A percentile compares a stretch with the other conserved stretches of the same genome.
These are phyloP conservation scores for Pythium biforme DNA, from an alignment of 352 stramenopile species.

Conservation along the genomic window DNA sequence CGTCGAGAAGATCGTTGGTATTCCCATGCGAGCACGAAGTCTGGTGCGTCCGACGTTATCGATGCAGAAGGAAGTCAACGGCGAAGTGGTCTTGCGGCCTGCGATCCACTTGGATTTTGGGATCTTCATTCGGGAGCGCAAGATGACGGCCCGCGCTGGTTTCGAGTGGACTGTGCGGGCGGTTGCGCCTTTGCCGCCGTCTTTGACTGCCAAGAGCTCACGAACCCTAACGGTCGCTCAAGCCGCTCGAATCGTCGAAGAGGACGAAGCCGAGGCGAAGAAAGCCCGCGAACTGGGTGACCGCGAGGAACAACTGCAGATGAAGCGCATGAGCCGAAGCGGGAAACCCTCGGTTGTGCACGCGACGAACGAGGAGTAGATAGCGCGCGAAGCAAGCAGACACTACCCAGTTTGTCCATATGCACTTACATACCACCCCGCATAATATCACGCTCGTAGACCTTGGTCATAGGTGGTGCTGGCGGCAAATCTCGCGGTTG, in stretches of 20 bases:
- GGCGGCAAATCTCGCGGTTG: neutral
- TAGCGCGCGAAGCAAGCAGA: too few species aligned
- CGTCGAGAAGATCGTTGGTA: neutral
- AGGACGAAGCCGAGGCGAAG: neutral
- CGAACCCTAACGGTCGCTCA: neutral
- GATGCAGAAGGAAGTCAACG: constrained; percentile 9
- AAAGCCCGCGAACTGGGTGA: neutral
- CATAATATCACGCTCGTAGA: neutral
- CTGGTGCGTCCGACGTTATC: constrained; percentile 11
- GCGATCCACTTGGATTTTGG: neutral
- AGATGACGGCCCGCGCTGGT: neutral
- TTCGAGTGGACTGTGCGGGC: neutral
- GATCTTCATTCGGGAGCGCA: neutral
- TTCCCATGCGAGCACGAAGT: constrained; percentile 8
- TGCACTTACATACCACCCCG: neutral
- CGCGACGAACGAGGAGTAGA: neutral
- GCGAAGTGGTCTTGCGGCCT: neutral
- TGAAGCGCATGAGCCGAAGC: neutral
- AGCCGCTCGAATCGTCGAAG: neutral
- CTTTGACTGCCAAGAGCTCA: neutral
- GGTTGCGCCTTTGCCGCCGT: neutral
- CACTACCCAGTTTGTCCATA: neutral
- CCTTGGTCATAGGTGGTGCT: neutral
- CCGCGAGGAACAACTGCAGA: neutral
- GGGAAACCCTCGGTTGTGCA: neutral